Evolutionary conservation across 352 stramenopile species (phyloP).

Genomic region (Phytophthora sp.): DNA sequence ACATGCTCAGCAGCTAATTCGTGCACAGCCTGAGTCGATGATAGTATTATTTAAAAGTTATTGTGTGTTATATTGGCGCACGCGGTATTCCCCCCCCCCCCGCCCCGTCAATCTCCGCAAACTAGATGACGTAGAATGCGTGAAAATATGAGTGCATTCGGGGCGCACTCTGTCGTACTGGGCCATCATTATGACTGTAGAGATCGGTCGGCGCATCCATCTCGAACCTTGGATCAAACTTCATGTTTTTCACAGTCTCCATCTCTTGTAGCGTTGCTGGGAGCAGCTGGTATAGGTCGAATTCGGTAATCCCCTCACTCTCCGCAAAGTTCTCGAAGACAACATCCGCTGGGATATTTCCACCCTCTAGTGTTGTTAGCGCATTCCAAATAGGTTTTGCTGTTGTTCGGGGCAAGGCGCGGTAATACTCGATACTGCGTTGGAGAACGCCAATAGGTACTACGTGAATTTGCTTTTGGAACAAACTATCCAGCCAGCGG

Average conservation of each 20-base stretch:
- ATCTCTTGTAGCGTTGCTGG: background rate
- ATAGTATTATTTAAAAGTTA: too few relatives aligned
- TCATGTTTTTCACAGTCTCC: background rate
- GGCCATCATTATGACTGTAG: slow-evolving; percentile 1
- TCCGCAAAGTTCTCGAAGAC: background rate
- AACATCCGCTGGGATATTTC: background rate
- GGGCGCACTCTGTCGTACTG: slow-evolving; percentile 9
- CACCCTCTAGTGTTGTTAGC: background rate
- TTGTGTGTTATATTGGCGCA: too few relatives aligned
- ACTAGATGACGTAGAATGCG: slow-evolving; percentile 12
- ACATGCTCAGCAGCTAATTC: too few relatives aligned
- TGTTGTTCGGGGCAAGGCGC: background rate
- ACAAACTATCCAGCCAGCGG: background rate
- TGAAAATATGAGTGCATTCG: slow-evolving; percentile 4
- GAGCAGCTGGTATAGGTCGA: background rate
- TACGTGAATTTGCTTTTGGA: background rate
- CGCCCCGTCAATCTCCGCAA: too few relatives aligned
- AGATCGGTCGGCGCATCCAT: background rate
- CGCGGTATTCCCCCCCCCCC: too few relatives aligned
- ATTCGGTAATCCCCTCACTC: background rate
- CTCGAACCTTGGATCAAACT: slow-evolving; percentile 9
- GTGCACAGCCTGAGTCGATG: too few relatives aligned
- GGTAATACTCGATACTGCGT: background rate
- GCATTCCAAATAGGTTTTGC: background rate
- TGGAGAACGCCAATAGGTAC: background rate